Conservation (phyloP, 768 basidiomycete species). For the Lactarius tabidus region DNA sequence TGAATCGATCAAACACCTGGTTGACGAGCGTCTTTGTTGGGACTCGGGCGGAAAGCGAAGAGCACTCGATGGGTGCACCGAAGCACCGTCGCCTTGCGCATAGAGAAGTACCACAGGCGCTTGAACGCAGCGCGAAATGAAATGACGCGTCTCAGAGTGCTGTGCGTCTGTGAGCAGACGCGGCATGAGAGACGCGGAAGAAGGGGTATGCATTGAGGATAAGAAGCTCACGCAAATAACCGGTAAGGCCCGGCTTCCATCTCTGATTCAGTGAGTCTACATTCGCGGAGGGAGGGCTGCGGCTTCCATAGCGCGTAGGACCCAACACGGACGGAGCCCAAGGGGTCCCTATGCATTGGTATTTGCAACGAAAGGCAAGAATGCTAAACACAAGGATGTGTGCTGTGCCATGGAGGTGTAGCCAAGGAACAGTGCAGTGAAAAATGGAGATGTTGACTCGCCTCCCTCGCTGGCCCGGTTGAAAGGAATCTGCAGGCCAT, state of each 20-base stretch:
- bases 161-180: neutral
- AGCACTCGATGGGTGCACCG: neutral
- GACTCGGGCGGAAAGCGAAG: neutral
- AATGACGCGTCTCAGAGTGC: neutral
- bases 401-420: neutral
- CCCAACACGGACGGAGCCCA: neutral
- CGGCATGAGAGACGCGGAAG: neutral
- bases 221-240: neutral
- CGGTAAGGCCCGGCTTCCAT: neutral
- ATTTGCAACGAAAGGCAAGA: neutral
- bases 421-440: neutral
- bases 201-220: neutral
- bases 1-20: neutral
- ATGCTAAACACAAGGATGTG: neutral
- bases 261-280: slow-evolving; percentile 1
- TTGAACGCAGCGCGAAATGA: neutral
- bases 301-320: neutral
- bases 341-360: neutral
- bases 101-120: slow-evolving; percentile 3
- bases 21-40: neutral
- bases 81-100: neutral
- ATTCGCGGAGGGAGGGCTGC: neutral
- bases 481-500: no score
- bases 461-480: no score
- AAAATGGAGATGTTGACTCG: no score